Base-by-base conservation (phyloP, 202 grass and related monocot species). In the Setaria viridis region DNA sequence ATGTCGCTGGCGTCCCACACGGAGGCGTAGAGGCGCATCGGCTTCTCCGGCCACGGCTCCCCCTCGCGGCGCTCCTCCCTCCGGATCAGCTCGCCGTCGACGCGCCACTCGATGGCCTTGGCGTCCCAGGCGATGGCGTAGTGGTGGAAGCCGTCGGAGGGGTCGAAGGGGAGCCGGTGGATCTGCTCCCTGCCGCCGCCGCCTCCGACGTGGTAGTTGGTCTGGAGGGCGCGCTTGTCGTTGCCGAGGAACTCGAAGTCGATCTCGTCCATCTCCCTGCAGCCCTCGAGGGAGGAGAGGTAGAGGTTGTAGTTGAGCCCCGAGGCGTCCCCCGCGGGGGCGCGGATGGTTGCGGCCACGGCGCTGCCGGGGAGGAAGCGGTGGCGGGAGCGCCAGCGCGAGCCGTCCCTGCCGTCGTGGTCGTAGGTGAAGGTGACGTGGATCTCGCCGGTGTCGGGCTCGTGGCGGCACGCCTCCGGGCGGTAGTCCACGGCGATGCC, bases 221-320 rank as follows among this genome's bases (percentile, higher is more conserved):
- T 97, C 85, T 97, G 91, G 43, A 92, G 77, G 25, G 85, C 84
- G 43, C 88, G 19, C 74, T 94, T 94, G 72, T 94, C 82, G 76
- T 70, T 62, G 85, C 94, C 94, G 49, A 97, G 87, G 82, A 97
- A 92, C 89, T 94, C 94, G 67, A 97, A 94, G 80, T 97, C 89
- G 80, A 97, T 94, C 89, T 97, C 94, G 88, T 97, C 94, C 87
- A 77, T 72, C 62, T 87, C 85, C 6, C 20, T 6, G 87, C 70
- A 82, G 19, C 89, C 76, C 67, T 97, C 91, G 35, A 94, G 80
- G 19, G 91, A 92, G 48, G 91, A 97, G 41, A 94, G 89, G 85
- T 97, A 94, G 71, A 93, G 81, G 75, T 97, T 97, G 85, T 89
- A 93, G 84, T 97, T 97, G 62, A 93, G 85, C 1, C 91, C 89